Evolutionary conservation across 768 basidiomycete species (phyloP).

Genomic region (Wakefieldia striispora): DNA sequence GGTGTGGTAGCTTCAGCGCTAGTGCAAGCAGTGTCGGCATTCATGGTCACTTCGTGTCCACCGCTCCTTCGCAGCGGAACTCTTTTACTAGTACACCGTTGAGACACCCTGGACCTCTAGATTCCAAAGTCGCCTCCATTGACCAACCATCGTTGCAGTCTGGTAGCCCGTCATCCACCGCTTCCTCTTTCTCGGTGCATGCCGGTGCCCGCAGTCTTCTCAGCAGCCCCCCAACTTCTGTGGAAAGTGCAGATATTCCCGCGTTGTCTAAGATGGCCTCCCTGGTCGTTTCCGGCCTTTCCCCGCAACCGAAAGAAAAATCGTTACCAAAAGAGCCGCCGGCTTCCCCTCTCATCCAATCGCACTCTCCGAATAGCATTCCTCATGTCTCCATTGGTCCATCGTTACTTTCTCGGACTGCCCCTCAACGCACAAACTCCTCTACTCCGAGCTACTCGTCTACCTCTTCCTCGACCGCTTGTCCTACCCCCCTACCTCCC

Average conservation of each 20-base stretch:
- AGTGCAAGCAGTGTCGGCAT: slow-evolving; percentile 25
- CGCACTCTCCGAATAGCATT: slow-evolving; percentile 15
- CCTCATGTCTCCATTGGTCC: slow-evolving; percentile 36
- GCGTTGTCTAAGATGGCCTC: slow-evolving; percentile 34
- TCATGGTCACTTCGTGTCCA: slow-evolving; percentile 16
- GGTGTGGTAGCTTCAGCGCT: slow-evolving; percentile 28
- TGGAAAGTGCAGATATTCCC: slow-evolving; percentile 37
- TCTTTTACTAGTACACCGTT: slow-evolving; percentile 27
- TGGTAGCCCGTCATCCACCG: slow-evolving; percentile 35
- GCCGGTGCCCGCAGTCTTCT: slow-evolving; percentile 31
- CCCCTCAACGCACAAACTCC: slow-evolving; percentile 36
- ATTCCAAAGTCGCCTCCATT: neutral
- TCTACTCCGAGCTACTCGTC: slow-evolving; percentile 19
- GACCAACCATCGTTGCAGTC: slow-evolving; percentile 26
- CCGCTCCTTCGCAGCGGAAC: slow-evolving; percentile 4
- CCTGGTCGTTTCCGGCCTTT: slow-evolving; percentile 16
- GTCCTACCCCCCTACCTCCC: slow-evolving; percentile 24
- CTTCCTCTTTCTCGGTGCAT: slow-evolving; percentile 49
- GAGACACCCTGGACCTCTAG: slow-evolving; percentile 4
- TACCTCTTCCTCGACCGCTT: slow-evolving; percentile 19
- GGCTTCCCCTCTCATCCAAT: slow-evolving; percentile 26
- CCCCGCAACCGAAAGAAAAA: slow-evolving; percentile 1
- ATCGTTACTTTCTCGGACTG: slow-evolving; percentile 66
- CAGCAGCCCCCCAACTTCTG: slow-evolving; percentile 59
- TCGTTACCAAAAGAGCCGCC: neutral